Base-by-base conservation (phyloP, 768 basidiomycete genomes). In the Suillus americanus region DNA sequence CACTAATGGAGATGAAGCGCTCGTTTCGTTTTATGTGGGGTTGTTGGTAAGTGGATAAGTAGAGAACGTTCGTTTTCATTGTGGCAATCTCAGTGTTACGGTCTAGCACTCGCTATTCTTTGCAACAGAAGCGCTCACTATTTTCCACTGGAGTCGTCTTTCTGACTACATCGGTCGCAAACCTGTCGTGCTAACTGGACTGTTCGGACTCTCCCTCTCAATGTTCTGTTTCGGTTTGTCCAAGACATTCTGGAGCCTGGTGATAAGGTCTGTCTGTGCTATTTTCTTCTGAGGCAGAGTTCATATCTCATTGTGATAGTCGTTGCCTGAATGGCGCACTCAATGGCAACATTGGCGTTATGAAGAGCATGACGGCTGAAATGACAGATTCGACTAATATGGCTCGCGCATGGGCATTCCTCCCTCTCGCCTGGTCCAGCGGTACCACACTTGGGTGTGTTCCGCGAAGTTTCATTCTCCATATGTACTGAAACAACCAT, bases 271-370 rank as follows among this genome's bases (percentile, higher is more conserved):
- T 25, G 75, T 61, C 18, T 50, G 5, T 13, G 20, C 16, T 45
- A 13, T 45, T 16, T n/a, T 5, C 28, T 55, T 13, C 28, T 8
- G 28, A 53, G 16, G 9, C 18, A 10, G 3, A 2, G 7, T 38
- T 56, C 4, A 28, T 48, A 61, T 28, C 13, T 57, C 37, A 35
- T 37, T 10, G 0, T 28, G 45, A 12, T 38, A 83, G 82, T 68
- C 83, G 83, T 14, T 75, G 80, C 65, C 72, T 84, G 6, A 80
- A 77, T 60, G 84, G 83, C n/a, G 81, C 80, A 38, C 70, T 84
- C 18, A 83, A 84, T 67, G 90, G 89, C 23, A 89, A 85, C 65
- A 73, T 82, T 30, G 82, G 83, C 2, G 76, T 83, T 30, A 77
- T 83, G 65, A 84, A 84, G 65, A 83, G 82, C 56, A 79, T 80